Conservation (phyloP, 1,284 basidiomycete genomes). For the Exsudoporus floridanus region DNA sequence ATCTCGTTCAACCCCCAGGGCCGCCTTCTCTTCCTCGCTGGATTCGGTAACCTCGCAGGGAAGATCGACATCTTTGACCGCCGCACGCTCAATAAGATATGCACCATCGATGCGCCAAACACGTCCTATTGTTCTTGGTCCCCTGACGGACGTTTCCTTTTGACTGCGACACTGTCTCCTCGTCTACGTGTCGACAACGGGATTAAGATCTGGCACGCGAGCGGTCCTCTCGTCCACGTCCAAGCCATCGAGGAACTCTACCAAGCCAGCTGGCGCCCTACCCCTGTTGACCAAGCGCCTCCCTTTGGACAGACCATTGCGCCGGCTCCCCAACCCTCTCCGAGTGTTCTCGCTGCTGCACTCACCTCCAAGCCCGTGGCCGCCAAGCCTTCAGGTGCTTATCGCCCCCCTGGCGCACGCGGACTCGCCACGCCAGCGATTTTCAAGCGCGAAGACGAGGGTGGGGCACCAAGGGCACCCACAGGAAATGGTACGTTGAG, state of each 20-base stretch:
- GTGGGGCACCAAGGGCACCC: slow-evolving; percentile 51
- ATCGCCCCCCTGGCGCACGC: slow-evolving; percentile 90
- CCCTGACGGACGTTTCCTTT: slow-evolving; percentile 87
- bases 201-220: slow-evolving; percentile 94
- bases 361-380: slow-evolving; percentile 32
- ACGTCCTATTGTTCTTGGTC: slow-evolving; percentile 95
- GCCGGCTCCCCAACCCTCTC: slow-evolving; percentile 69
- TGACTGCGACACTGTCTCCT: slow-evolving; percentile 93
- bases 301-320: slow-evolving; percentile 78
- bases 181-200: slow-evolving; percentile 96
- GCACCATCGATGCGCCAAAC: slow-evolving; percentile 90
- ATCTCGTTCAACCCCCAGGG: slow-evolving; percentile 95
- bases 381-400: slow-evolving; percentile 74
- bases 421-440: slow-evolving; percentile 82
- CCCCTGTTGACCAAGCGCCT: slow-evolving; percentile 59
- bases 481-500: slow-evolving; percentile 44
- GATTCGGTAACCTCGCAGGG: slow-evolving; percentile 95
- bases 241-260: slow-evolving; percentile 85
- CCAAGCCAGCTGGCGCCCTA: slow-evolving; percentile 83
- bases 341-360: slow-evolving; percentile 50
- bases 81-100: slow-evolving; percentile 79
- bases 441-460: slow-evolving; percentile 88
- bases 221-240: slow-evolving; percentile 80
- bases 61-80: slow-evolving; percentile 93
- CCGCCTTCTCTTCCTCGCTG: slow-evolving; percentile 81